Conservation (phyloP, 139 green algal genomes). For the Gonium pectorale region DNA sequence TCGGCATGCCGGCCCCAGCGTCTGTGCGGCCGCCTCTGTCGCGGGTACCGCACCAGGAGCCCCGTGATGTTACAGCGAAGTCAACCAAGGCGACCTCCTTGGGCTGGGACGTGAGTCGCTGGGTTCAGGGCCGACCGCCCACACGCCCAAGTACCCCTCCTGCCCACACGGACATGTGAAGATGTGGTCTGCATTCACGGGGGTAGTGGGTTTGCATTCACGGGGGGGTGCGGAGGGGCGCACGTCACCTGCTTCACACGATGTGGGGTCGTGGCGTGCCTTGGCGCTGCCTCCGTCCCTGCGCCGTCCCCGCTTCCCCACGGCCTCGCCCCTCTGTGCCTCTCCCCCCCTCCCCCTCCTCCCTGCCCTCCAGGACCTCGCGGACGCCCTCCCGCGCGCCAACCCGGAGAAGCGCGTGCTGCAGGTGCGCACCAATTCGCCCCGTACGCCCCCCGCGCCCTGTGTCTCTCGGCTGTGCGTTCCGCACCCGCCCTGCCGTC, state of each 20-base stretch:
- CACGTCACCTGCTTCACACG: not conserved
- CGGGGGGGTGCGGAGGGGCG: too few relatives aligned
- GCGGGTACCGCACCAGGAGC: not conserved
- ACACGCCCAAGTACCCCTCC: not conserved
- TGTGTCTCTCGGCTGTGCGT: too few relatives aligned
- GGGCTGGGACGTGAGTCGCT: constrained; percentile 13
- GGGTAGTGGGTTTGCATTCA: too few relatives aligned
- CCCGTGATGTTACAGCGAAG: not conserved
- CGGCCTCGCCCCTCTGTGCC: too few relatives aligned
- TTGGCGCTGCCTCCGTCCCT: too few relatives aligned
- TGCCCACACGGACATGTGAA: not conserved
- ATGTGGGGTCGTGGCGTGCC: not conserved
- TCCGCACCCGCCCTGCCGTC: too few relatives aligned
- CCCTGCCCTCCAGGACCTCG: not conserved
- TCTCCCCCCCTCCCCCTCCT: not conserved
- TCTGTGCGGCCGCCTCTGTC: too few relatives aligned
- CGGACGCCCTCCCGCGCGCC: not conserved
- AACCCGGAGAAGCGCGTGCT: constrained; percentile 34
- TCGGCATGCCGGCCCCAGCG: not conserved
- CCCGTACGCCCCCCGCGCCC: too few relatives aligned
- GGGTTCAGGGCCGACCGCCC: not conserved
- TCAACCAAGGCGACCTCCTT: constrained; percentile 10
- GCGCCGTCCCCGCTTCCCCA: too few relatives aligned
- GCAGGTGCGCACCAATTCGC: too few relatives aligned
- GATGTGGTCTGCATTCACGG: too few relatives aligned